phyloP scores from a whole-genome alignment of 371 early-diverging fungal species.

The Amoeboaphelidium protococcarum region DNA sequence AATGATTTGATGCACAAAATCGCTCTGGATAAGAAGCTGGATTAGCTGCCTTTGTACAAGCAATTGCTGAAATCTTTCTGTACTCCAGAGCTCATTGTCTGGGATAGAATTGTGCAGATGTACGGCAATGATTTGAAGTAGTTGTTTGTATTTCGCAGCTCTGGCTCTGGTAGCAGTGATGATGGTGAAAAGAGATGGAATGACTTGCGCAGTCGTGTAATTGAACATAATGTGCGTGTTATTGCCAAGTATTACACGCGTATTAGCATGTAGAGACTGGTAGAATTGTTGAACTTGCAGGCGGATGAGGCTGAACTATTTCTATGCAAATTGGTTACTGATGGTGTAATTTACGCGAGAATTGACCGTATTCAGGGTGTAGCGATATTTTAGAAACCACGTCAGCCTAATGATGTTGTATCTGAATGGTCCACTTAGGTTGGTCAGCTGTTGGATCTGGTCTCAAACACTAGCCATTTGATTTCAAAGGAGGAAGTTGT shows the following conservation, averaged over 20 bases:
- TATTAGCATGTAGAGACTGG: constrained; percentile 45
- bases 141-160: constrained; percentile 37
- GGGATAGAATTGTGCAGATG: constrained; percentile 63
- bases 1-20: constrained; percentile 65
- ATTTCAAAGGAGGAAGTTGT: constrained; percentile 73
- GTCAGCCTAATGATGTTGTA: constrained; percentile 57
- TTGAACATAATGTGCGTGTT: constrained; percentile 91
- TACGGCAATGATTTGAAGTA: constrained; percentile 42
- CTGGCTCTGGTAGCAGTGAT: constrained; percentile 31
- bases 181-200: constrained; percentile 50
- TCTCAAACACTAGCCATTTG: constrained; percentile 83
- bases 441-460: constrained; percentile 49
- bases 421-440: constrained; percentile 80
- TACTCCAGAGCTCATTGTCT: constrained; percentile 68
- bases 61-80: constrained; percentile 65
- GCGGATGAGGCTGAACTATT: constrained; percentile 60
- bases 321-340: constrained; percentile 67
- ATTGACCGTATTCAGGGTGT: constrained; percentile 79
- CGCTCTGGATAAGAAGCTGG: constrained; percentile 40
- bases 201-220: constrained; percentile 67
- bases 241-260: constrained; percentile 80
- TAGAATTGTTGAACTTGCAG: constrained; percentile 40
- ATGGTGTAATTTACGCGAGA: constrained; percentile 75
- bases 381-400: constrained; percentile 46
- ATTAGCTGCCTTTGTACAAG: constrained; percentile 38